These are phyloP conservation scores for Karstenula rhodostoma DNA, from an alignment of 2,329 filamentous ascomycete genomes.

Conservation along the genomic window DNA sequence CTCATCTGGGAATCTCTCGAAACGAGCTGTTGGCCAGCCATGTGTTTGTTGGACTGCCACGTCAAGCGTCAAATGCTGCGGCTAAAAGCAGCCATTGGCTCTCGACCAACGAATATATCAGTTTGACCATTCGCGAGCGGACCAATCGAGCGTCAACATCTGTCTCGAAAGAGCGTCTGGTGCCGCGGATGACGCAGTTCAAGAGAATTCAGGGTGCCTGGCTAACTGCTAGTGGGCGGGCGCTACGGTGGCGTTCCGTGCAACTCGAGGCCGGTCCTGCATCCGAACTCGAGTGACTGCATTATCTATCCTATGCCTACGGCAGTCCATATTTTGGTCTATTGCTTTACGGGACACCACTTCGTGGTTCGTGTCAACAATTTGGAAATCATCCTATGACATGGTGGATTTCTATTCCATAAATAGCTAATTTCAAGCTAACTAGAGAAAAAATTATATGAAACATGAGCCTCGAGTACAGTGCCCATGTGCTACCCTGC, in stretches of 20 bases:
- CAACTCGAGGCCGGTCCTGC: neutral
- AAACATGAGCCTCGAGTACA: too few species aligned
- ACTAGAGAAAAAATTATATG: too few species aligned
- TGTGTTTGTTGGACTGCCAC: conserved; percentile 7
- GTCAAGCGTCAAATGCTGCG: conserved; percentile 5
- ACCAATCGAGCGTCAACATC: neutral
- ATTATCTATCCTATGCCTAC: neutral
- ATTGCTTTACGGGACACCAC: too few species aligned
- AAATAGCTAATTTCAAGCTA: too few species aligned
- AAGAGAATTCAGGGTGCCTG: conserved; percentile 18
- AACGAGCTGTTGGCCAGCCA: neutral
- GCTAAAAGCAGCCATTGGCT: conserved; percentile 6
- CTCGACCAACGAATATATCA: neutral
- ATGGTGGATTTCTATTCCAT: too few species aligned
- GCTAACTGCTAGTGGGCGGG: conserved; percentile 25
- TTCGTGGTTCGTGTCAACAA: too few species aligned
- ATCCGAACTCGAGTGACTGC: too few species aligned
- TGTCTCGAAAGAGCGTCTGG: neutral
- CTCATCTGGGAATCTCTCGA: neutral
- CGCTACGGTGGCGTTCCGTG: conserved; percentile 18
- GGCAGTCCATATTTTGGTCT: too few species aligned
- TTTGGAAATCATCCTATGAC: too few species aligned
- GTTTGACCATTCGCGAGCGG: neutral
- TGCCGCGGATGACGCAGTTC: neutral
- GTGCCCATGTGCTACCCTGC: too few species aligned